Base-by-base conservation (phyloP, 495 filamentous ascomycete species). In the Xylaria curta region DNA sequence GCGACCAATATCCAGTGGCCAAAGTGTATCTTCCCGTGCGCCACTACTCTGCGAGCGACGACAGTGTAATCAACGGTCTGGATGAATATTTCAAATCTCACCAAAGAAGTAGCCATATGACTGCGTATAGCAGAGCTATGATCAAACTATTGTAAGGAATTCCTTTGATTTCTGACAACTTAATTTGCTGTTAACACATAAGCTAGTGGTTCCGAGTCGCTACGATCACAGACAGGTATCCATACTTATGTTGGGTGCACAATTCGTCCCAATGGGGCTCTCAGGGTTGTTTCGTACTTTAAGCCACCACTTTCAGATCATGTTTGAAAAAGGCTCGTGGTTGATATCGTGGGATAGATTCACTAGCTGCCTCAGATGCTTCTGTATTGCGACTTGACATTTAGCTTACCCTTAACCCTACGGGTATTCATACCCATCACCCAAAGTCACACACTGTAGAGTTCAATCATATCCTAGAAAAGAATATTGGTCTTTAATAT, bases 1-100 rank as follows among this genome's bases (percentile, higher is more conserved):
- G 69, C 17, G 66, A 47, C 36, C 21, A 54, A 26, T 24, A 72
- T 3, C 80, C 80, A 5, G 76, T 74, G 28, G 68, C 76, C 10
- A 83, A 83, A 59, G 60, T 81, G 19, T 84, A 83, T 71, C 51
- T 83, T 19, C 77, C 78, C 0, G 79, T 75, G 1, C 76, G 76
- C 17, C 78, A 81, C 69, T 82, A 82, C 58, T 70, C 75, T 19
- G 63, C 70, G 6, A 76, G 53, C 66, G 80, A 82, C 4, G 21
- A 26, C 0, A 42, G 4, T 4, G 68, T 70, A 1, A 62, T 70
- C 7, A 1, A n/a, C 2, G 68, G 54, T 10, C 21, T 73, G 0
- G 21, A 38, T 42, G 31, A n/a, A n/a, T 68, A 31, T 28, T 46
- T 68, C 15, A 8, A 10, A 19, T 26, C 66, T 9, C 66, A 46